Conservation (phyloP, 768 basidiomycete species). For the Solioccasus polychromus region DNA sequence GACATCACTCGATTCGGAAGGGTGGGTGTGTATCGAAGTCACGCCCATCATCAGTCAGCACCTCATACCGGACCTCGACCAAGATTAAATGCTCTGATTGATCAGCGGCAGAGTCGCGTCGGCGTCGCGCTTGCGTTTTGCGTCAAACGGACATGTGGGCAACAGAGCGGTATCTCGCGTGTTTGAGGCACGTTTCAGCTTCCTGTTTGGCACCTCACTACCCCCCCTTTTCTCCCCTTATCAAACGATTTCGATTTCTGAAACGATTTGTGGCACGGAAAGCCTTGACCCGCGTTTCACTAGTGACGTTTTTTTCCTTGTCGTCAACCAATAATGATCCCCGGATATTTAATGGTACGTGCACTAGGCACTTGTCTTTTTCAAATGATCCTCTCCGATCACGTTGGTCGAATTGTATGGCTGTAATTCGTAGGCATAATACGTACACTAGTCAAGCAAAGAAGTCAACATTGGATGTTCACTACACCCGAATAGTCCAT, state of each 20-base stretch:
- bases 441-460: constrained; percentile 1
- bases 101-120: no score
- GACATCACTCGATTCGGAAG: constrained; percentile 17
- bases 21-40: constrained; percentile 32
- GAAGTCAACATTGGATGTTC: background rate
- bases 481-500: background rate
- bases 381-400: no score
- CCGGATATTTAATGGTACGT: no score
- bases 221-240: no score
- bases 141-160: background rate
- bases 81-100: constrained; percentile 15
- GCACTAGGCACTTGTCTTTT: constrained; percentile 1
- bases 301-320: background rate
- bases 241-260: background rate
- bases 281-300: background rate
- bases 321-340: background rate
- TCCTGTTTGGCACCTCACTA: no score
- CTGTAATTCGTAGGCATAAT: constrained; percentile 2
- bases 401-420: background rate
- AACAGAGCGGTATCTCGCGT: background rate
- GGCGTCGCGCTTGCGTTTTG: no score
- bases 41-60: constrained; percentile 23
- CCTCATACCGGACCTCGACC: constrained; percentile 9
- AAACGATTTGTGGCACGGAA: constrained; percentile 4
- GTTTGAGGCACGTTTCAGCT: constrained; percentile 4